These are phyloP conservation scores for Sphaerostilbella broomeana DNA, from an alignment of 2,329 filamentous ascomycete genomes.

Conservation along the genomic window DNA sequence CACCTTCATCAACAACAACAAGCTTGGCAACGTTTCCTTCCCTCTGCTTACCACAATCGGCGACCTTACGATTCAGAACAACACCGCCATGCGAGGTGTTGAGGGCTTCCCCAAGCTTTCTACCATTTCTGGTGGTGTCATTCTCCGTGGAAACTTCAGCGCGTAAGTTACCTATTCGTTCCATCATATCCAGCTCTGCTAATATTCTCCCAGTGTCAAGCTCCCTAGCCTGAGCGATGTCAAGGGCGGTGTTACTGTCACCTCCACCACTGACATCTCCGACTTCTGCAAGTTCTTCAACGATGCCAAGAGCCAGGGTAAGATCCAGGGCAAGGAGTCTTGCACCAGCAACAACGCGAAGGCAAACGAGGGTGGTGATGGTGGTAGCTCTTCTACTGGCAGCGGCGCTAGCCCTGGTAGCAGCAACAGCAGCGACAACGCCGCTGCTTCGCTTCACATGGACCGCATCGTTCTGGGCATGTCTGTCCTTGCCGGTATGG, in stretches of 20 bases:
- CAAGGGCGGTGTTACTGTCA: conserved; percentile 63
- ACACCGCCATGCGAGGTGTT: conserved; percentile 64
- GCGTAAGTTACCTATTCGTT: conserved; percentile 52
- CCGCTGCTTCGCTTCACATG: conserved; percentile 38
- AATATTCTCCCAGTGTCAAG: conserved; percentile 49
- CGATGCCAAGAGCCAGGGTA: conserved; percentile 32
- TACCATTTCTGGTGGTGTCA: conserved; percentile 71
- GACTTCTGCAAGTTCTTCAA: conserved; percentile 49
- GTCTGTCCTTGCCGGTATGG: conserved; percentile 40
- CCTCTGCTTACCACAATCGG: conserved; percentile 57
- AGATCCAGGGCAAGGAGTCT: conserved; percentile 36
- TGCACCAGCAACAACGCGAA: conserved; percentile 47
- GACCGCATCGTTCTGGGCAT: conserved; percentile 42
- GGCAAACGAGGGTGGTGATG: conserved; percentile 42
- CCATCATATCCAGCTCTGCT: conserved; percentile 6
- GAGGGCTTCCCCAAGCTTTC: conserved; percentile 61
- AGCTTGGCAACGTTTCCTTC: conserved; percentile 68
- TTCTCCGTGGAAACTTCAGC: conserved; percentile 77
- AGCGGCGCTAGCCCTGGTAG: conserved; percentile 21
- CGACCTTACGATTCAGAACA: conserved; percentile 84
- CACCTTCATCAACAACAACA: conserved; percentile 56
- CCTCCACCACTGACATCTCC: conserved; percentile 56
- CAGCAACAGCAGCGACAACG: conserved; percentile 30
- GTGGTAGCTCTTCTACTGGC: conserved; percentile 23
- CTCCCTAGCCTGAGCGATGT: conserved; percentile 63